Percentiles rank a stretch among this genome's conserved stretches.
phyloP scores from a whole-genome alignment of 2,329 filamentous ascomycete species.

The Claviceps sp. region DNA sequence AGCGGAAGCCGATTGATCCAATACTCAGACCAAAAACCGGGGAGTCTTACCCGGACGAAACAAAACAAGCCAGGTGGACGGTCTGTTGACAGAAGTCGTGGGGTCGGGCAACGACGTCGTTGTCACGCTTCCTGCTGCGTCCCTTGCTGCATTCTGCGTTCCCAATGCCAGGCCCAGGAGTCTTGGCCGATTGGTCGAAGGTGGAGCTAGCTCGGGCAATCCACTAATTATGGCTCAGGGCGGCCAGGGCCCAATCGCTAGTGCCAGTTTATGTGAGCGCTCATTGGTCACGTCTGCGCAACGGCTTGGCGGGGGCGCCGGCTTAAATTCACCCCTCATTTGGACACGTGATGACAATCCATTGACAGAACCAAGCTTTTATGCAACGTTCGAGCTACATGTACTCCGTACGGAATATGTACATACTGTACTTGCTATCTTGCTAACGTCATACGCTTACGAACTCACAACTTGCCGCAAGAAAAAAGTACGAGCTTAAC shows the following conservation, averaged over 20 bases:
- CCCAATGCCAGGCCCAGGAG: not conserved
- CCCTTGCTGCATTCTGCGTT: not conserved
- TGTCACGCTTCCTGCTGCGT: not conserved
- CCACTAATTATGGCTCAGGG: not conserved
- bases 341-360: not conserved
- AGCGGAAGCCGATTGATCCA: not conserved
- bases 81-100: constrained; percentile 1
- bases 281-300: not conserved
- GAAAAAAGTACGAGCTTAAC: too few species aligned
- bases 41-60: constrained; percentile 1
- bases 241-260: not conserved
- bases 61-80: constrained; percentile 2
- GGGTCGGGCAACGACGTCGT: not conserved
- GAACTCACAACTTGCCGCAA: too few species aligned
- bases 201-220: not conserved
- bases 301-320: not conserved
- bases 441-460: too few species aligned
- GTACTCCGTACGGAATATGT: too few species aligned
- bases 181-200: not conserved
- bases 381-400: too few species aligned
- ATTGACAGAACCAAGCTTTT: too few species aligned
- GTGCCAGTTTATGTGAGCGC: not conserved
- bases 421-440: too few species aligned
- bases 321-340: not conserved
- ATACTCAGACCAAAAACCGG: not conserved